These are phyloP conservation scores for Aspergillus leporis DNA, from an alignment of 495 filamentous ascomycete genomes.

Conservation along the genomic window DNA sequence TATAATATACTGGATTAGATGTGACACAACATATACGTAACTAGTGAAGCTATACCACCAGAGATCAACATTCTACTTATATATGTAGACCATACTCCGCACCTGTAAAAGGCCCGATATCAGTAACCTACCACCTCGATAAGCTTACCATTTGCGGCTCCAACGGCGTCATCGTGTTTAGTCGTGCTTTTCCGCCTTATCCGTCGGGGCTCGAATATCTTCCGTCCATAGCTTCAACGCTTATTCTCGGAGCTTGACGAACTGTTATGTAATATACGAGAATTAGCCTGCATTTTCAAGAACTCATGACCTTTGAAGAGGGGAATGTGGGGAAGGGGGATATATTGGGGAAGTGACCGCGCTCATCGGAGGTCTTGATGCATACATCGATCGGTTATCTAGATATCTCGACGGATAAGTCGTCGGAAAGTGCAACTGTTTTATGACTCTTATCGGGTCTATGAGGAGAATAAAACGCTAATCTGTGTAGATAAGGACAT, in stretches of 20 bases:
- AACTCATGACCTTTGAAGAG: background rate
- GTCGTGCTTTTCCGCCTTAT: slow-evolving; percentile 25
- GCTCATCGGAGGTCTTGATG: background rate
- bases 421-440: background rate
- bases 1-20: background rate
- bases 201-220: slow-evolving; percentile 14
- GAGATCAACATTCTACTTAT: too few relatives aligned
- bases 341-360: background rate
- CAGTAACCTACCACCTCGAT: background rate
- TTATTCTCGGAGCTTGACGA: background rate
- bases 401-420: background rate
- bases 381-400: background rate
- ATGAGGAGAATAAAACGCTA: background rate
- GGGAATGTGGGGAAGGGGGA: background rate
- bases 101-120: background rate
- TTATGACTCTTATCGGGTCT: background rate
- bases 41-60: background rate
- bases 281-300: background rate
- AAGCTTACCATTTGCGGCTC: background rate
- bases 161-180: slow-evolving; percentile 5
- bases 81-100: background rate
- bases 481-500: too few relatives aligned
- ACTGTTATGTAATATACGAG: slow-evolving; percentile 1
- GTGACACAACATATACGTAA: background rate
- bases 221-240: slow-evolving; percentile 7